Evolutionary conservation across 148 eudicot genomes (phyloP).

Genomic region (Talinum fruticosum): DNA sequence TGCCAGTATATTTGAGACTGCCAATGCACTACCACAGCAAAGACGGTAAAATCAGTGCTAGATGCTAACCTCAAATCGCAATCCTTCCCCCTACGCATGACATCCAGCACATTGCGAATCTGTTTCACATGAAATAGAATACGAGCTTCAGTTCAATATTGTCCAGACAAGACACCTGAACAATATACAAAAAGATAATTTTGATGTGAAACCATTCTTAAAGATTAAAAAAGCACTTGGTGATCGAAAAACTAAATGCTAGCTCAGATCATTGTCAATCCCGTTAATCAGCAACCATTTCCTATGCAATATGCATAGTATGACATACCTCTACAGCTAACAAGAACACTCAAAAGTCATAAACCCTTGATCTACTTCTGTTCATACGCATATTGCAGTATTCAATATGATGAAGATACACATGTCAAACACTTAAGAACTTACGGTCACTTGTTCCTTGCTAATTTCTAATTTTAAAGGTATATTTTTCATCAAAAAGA

Average conservation of each 20-base stretch:
- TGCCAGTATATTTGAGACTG: background rate
- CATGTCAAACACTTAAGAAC: background rate
- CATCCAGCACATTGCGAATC: conserved; percentile 79
- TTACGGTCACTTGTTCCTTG: background rate
- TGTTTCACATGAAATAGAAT: conserved; percentile 34
- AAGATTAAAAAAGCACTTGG: background rate
- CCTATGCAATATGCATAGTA: background rate
- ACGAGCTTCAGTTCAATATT: conserved; percentile 6
- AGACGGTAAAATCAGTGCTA: background rate
- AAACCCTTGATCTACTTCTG: background rate
- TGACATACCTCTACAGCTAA: background rate
- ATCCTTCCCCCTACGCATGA: conserved; percentile 90
- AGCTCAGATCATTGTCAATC: background rate
- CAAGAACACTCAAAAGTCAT: background rate
- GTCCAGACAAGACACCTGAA: background rate
- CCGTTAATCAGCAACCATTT: background rate
- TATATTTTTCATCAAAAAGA: too few relatives aligned
- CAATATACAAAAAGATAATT: conserved; percentile 2
- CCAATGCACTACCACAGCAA: background rate
- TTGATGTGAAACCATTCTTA: background rate
- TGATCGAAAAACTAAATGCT: background rate
- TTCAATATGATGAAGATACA: background rate
- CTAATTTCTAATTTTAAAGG: background rate
- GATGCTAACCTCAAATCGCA: conserved; percentile 72
- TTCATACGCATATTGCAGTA: background rate